These are phyloP conservation scores for Monilinia aucupariae DNA, from an alignment of 2,329 filamentous ascomycete species.

Conservation along the genomic window DNA sequence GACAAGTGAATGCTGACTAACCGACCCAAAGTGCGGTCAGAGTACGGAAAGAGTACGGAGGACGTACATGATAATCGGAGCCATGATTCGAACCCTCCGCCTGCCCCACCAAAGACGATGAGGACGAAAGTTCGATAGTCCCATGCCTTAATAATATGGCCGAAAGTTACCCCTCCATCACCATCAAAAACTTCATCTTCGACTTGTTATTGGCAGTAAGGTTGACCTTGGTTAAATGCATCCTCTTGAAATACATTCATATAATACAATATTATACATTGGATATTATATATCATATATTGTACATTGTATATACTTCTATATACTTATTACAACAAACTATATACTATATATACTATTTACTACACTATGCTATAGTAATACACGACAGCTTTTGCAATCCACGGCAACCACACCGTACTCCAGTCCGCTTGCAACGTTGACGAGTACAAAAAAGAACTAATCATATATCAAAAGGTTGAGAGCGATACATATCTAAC, in stretches of 20 bases:
- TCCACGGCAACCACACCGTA: neutral
- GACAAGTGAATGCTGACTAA: neutral
- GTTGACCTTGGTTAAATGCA: neutral
- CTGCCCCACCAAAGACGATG: neutral
- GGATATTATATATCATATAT: too few species aligned
- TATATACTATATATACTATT: too few species aligned
- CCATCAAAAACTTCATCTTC: neutral
- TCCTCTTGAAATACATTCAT: neutral
- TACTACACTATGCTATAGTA: too few species aligned
- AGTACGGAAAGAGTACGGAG: too few species aligned
- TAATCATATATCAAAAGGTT: neutral
- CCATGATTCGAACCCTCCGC: neutral
- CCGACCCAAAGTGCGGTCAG: neutral
- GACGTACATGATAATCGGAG: too few species aligned
- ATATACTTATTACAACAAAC: too few species aligned
- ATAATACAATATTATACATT: too few species aligned
- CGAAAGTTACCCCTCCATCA: conserved; percentile 1
- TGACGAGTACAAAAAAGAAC: neutral
- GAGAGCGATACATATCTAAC: neutral
- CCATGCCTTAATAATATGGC: neutral
- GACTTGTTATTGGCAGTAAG: neutral
- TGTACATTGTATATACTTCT: too few species aligned
- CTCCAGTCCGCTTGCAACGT: too few species aligned
- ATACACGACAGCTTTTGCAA: neutral
- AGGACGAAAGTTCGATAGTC: too few species aligned